Percentiles rank a stretch among this genome's conserved stretches.
These are phyloP conservation scores for Atkinsonella hypoxylon DNA, from an alignment of 2,329 filamentous ascomycete species.

Conservation along the genomic window DNA sequence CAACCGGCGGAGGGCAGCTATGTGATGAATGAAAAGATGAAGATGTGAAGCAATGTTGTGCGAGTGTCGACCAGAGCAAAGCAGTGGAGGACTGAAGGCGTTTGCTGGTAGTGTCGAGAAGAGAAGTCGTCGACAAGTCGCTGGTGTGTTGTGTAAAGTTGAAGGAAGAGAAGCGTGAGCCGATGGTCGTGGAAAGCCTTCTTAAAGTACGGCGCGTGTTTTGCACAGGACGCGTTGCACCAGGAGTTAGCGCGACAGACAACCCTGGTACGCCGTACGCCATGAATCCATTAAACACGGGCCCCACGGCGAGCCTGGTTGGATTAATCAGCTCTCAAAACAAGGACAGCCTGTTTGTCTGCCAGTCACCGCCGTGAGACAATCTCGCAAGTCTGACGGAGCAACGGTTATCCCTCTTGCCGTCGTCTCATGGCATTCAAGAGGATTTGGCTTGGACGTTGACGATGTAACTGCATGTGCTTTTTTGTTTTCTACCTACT, in stretches of 20 bases:
- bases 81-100: constrained; percentile 2
- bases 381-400: too few species aligned
- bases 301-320: constrained; percentile 10
- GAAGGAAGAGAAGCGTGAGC: constrained; percentile 10
- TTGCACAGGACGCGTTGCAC: constrained; percentile 18
- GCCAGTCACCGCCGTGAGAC: neutral
- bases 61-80: constrained; percentile 14
- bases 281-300: constrained; percentile 17
- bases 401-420: too few species aligned
- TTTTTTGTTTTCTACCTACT: neutral
- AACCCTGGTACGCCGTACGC: neutral
- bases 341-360: neutral
- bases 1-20: constrained; percentile 11
- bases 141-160: constrained; percentile 11
- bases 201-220: constrained; percentile 25
- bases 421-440: too few species aligned
- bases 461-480: neutral
- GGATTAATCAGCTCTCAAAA: neutral
- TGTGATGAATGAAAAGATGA: constrained; percentile 11
- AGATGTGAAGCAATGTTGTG: constrained; percentile 14
- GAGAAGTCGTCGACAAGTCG: constrained; percentile 6
- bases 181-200: constrained; percentile 16
- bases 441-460: constrained; percentile 1
- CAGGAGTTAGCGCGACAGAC: constrained; percentile 20
- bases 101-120: neutral